Base-by-base conservation (phyloP, 768 basidiomycete species). In the Tephrocybe sp. region DNA sequence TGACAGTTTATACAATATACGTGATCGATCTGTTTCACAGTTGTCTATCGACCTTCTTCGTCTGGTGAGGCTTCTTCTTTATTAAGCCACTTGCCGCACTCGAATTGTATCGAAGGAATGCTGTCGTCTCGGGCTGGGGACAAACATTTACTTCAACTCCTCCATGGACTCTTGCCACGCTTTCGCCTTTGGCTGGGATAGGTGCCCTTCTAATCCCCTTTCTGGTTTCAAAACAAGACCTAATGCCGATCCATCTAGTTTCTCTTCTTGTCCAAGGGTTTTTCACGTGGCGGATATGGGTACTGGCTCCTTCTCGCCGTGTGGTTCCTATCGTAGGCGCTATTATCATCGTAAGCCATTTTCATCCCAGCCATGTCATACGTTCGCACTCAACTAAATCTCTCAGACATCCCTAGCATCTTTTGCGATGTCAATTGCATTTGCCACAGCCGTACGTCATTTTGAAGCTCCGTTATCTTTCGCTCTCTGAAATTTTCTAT, bases 401-500 rank as follows among this genome's bases (percentile, higher is more conserved):
- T n/a, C n/a, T n/a, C 45, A 35, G 40, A 18, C 39, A 51, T 51
- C 36, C 43, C 52, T 46, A 43, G 47, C 39, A 53, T 49, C 42
- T 47, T 55, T 49, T 46, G 49, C 35, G 46, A 43, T 31, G 42
- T 43, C 42, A 12, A 43, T 43, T 21, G 42, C 19, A 9, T 30
- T 43, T 27, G 42, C 28, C 12, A 30, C 32, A 15, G 21, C 42
- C 4, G 42, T 31, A 31, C 18, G 42, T 27, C 15, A 7, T 19
- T 19, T 4, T 5, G 16, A n/a, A n/a, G n/a, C n/a, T n/a, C n/a
- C 36, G 16, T 16, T 7, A 16, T 19, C n/a, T 19, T 30, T 31
- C 1, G 26, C 16, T 19, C 12, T 9, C 2, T 27, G 3, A 13
- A 15, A 21, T 4, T 15, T 31, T 18, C 18, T 31, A 31, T 16